These are phyloP conservation scores for Lagenidium giganteum DNA, from an alignment of 352 stramenopile genomes.

Conservation along the genomic window DNA sequence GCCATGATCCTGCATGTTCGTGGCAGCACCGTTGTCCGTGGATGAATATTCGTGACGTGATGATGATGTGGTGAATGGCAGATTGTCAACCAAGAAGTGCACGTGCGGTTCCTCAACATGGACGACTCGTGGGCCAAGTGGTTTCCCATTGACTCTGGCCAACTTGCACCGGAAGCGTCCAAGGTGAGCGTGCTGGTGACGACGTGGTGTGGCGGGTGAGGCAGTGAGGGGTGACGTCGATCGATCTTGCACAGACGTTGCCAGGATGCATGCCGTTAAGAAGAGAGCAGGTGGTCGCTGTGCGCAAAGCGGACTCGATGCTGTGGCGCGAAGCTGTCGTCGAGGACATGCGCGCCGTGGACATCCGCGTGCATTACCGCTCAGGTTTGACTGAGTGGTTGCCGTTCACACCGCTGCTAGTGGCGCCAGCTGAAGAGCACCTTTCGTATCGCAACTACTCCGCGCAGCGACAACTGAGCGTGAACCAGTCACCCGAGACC, in stretches of 20 bases:
- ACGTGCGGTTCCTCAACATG: slow-evolving; percentile 80
- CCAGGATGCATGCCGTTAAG: no score
- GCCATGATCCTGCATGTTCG: slow-evolving; percentile 42
- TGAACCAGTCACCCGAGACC: no score
- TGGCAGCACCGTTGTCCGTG: neutral
- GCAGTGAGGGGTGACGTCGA: no score
- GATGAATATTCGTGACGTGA: no score
- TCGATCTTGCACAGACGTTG: no score
- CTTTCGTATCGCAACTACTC: slow-evolving; percentile 18
- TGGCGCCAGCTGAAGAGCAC: slow-evolving; percentile 59
- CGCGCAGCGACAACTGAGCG: slow-evolving; percentile 35
- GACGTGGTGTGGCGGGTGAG: no score
- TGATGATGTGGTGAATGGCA: no score
- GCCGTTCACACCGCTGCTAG: slow-evolving; percentile 43
- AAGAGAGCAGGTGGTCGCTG: slow-evolving; percentile 69
- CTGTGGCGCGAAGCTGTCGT: slow-evolving; percentile 68
- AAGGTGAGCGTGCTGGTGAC: slow-evolving; percentile 41
- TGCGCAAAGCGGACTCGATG: slow-evolving; percentile 30
- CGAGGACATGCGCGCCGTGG: slow-evolving; percentile 31
- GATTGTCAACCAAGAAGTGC: slow-evolving; percentile 54
- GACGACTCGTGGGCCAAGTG: slow-evolving; percentile 70
- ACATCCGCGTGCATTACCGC: slow-evolving; percentile 64
- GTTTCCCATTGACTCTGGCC: slow-evolving; percentile 55
- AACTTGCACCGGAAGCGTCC: slow-evolving; percentile 45
- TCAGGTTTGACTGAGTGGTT: slow-evolving; percentile 76